These are phyloP conservation scores for Venturia effusa DNA, from an alignment of 2,329 filamentous ascomycete genomes.

Conservation along the genomic window DNA sequence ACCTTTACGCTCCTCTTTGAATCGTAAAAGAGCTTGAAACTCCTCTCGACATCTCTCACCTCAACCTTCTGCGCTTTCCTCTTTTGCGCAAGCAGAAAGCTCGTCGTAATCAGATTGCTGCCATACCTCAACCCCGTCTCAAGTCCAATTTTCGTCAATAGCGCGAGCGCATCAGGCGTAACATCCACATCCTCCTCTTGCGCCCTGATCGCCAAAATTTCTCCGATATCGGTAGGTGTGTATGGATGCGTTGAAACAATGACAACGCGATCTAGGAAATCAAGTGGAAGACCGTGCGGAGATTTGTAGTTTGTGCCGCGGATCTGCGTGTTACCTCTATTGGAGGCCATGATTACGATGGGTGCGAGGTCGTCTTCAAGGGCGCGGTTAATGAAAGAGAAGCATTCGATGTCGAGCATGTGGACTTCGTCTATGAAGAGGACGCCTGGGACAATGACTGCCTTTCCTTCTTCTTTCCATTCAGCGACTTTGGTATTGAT, in stretches of 20 bases:
- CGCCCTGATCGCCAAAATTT: conserved; percentile 86
- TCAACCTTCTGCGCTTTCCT: conserved; percentile 73
- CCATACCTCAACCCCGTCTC: conserved; percentile 89
- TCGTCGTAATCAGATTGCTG: conserved; percentile 95
- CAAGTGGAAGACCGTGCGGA: conserved; percentile 86
- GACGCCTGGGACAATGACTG: conserved; percentile 92
- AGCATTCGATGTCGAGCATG: conserved; percentile 99
- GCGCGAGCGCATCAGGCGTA: conserved; percentile 75
- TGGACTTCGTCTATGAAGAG: conserved; percentile 98
- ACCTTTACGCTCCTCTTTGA: conserved; percentile 69
- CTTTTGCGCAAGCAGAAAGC: conserved; percentile 78
- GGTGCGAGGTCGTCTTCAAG: conserved; percentile 90
- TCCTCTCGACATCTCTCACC: conserved; percentile 82
- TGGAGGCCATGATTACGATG: conserved; percentile 98
- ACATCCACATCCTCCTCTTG: conserved; percentile 94
- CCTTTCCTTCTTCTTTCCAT: conserved; percentile 99
- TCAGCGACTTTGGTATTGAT: conserved; percentile 98
- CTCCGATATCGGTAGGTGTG: conserved; percentile 69
- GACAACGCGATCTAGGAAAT: conserved; percentile 91
- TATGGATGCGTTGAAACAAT: conserved; percentile 93
- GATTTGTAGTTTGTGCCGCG: conserved; percentile 87
- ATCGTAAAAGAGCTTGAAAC: conserved; percentile 91
- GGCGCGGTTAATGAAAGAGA: conserved; percentile 95
- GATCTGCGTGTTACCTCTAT: conserved; percentile 83
- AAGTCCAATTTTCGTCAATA: conserved; percentile 90